phyloP scores from a whole-genome alignment of 2,329 filamentous ascomycete genomes.

The Sporothrix schenckii region DNA sequence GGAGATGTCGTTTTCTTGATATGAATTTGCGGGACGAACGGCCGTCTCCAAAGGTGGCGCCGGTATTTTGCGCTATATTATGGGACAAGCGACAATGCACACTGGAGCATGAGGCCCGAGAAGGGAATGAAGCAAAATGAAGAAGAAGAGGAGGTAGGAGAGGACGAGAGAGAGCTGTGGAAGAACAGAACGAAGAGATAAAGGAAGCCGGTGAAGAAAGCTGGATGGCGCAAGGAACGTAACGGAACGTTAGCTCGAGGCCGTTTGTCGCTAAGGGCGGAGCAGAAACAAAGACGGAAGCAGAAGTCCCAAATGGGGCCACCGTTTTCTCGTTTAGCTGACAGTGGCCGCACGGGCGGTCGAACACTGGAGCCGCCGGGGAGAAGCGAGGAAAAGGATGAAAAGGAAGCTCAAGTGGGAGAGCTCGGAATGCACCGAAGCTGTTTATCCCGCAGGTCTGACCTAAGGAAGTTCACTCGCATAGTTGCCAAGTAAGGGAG shows the following conservation, averaged over 20 bases:
- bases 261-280: constrained; percentile 25
- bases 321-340: constrained; percentile 10
- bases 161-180: not conserved
- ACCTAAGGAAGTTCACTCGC: not conserved
- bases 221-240: constrained; percentile 8
- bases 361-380: not conserved
- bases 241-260: constrained; percentile 26
- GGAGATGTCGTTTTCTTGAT: not conserved
- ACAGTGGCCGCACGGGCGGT: not conserved
- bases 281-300: constrained; percentile 27
- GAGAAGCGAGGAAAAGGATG: not conserved
- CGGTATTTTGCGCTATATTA: constrained; percentile 8
- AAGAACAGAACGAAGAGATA: not conserved
- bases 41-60: constrained; percentile 11
- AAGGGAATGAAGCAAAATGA: not conserved
- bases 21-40: not conserved
- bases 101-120: not conserved
- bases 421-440: constrained; percentile 7
- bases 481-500: not conserved
- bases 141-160: not conserved
- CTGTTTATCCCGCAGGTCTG: constrained; percentile 5
- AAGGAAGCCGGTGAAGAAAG: constrained; percentile 1
- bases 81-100: not conserved
- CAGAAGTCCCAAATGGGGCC: not conserved
- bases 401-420: not conserved